Evolutionary conservation across 1,139 yeast species (phyloP).

Genomic region (Taiozyma onychis): DNA sequence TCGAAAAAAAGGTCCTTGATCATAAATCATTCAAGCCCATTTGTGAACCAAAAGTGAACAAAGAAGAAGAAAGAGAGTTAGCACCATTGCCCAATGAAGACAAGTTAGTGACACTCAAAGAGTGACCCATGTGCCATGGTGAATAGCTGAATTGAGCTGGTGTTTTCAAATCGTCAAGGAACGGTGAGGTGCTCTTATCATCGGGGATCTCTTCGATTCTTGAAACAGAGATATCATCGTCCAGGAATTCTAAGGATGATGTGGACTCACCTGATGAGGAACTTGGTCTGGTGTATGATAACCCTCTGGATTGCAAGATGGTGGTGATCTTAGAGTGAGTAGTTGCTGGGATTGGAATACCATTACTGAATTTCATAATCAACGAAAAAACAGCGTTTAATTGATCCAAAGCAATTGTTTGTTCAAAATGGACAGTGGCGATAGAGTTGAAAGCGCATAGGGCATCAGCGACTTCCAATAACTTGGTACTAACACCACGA

Average conservation of each 20-base stretch:
- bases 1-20: not conserved
- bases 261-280: not conserved
- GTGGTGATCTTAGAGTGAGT: slow-evolving; percentile 13
- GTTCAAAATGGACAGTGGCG: slow-evolving; percentile 9
- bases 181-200: not conserved
- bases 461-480: slow-evolving; percentile 20
- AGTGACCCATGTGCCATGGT: not conserved
- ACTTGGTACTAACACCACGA: slow-evolving; percentile 19
- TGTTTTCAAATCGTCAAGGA: not conserved
- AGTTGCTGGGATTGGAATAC: slow-evolving; percentile 15
- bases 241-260: not conserved
- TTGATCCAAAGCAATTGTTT: slow-evolving; percentile 14
- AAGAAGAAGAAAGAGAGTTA: not conserved
- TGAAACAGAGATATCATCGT: not conserved
- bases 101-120: not conserved
- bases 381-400: slow-evolving; percentile 12
- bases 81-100: not conserved
- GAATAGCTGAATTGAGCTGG: not conserved
- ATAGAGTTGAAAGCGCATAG: slow-evolving; percentile 13
- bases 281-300: slow-evolving; percentile 4
- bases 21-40: not conserved
- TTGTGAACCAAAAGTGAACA: not conserved
- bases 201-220: not conserved
- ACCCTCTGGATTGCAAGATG: slow-evolving; percentile 11
- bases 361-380: slow-evolving; percentile 16